Evolutionary conservation across 2,329 filamentous ascomycete genomes (phyloP), one percentile per base, ranked within the genome.

Genomic region (Neodidymelliopsis sp.): DNA sequence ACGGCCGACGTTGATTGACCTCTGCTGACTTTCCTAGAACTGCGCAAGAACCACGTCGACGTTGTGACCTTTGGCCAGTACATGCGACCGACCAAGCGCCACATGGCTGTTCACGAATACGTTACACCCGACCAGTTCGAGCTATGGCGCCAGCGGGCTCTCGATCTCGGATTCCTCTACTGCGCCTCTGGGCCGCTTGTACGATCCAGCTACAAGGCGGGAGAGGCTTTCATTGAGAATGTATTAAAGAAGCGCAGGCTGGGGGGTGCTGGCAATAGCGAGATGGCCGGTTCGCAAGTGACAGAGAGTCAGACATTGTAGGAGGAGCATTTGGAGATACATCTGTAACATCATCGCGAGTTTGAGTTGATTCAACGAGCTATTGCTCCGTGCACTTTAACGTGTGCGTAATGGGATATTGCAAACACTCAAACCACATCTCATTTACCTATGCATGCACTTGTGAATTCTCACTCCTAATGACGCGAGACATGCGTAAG

Each of bases 41-140:
- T 99, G 10, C 84, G 94, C 49, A 86, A 86, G 58, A 83, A 85
- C 49, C 79, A 89, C 52, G 92, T 97, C 34, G 94, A 99, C 63
- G 91, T 99, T 10, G 91, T 99, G 49, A 99, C 94, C 0, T 99
- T 99, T 62, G 94, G 94, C n/a, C 94, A 99, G 79, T 99, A 99
- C 79, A 99, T 99, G 94, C 90, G 93, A 9, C 94, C 94, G 2
- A 99, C 94, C 4, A 99, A 97, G 81, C 85, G 93, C 33, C 94
- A 99, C 74, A 93, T 99, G 84, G 88, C 96, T 74, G 94, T 99
- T 23, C 89, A 96, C 67, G 91, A 93, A 73, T 99, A 99, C 72
- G 84, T 99, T 35, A 93, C 91, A 0, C 94, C 94, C 1, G 90
- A 89, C 54, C 86, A 87, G 55, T 99, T 99, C 69, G 93, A 97